Base-by-base conservation (phyloP, 1,139 yeast genomes). In the Citeromyces siamensis region DNA sequence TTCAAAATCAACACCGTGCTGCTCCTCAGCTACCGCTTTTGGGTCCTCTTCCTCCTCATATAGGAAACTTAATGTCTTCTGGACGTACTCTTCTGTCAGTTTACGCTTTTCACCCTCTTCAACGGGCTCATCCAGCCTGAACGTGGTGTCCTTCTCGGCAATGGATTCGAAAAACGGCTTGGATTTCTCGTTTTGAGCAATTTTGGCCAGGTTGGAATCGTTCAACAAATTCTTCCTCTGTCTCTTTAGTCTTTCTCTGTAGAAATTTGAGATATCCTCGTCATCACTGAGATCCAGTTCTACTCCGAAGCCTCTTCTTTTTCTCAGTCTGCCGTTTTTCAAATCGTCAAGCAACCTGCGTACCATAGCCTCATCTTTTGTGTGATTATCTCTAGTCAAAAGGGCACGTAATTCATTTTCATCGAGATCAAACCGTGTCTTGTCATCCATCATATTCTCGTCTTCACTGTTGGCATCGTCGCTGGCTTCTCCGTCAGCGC, bases 401-500 rank as follows among this genome's bases (percentile, higher is more conserved):
- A 72, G 67, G 40, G 68, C 62, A 40, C 80, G 69, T 35, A 84
- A 60, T 39, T 73, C 80, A 33, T 66, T 73, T 41, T 75, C 71
- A 45, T 78, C 71, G 38, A 76, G 62, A 37, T 73, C 72, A 32
- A 76, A 61, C 37, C 70, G 70, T 35, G 76, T 65, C 35, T 68
- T 63, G 59, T 84, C 88, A 55, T 86, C 95, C 40, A 86, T 76
- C 77, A 85, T 76, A 41, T 63, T 70, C 53, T 81, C 94, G 51
- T 85, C 80, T 44, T 83, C 94, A 21, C 86, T 75, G 48, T 80
- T 71, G 37, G 77, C 84, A 22, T 44, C 65, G 43, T 77, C 85
- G 3, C 75, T 71, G 3, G 57, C 50, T 42, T 85, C 95, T 5
- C 78, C 84, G 47, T 83, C 93, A 8, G 55, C 66, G 41, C 95